Base-by-base conservation (phyloP, 139 green algal species). In the Chlamydomonas sphaeroides region DNA sequence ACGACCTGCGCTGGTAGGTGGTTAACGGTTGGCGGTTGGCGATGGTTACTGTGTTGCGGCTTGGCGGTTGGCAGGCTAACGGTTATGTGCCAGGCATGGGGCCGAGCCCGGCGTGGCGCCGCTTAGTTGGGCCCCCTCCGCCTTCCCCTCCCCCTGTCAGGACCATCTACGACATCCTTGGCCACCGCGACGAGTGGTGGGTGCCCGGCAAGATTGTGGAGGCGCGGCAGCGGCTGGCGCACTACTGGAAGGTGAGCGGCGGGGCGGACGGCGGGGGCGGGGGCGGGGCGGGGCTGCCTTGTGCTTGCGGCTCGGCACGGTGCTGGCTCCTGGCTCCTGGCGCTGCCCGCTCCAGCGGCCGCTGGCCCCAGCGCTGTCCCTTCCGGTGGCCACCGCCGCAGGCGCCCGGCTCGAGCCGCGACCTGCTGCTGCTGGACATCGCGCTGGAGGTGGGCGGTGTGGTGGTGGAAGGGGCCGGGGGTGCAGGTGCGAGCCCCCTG, bases 351-450 rank as follows among this genome's bases (percentile, higher is more conserved):
- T n/a, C n/a, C n/a, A n/a, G n/a, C n/a, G n/a, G n/a, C n/a, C n/a
- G n/a, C n/a, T n/a, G n/a, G n/a, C n/a, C n/a, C n/a, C n/a, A n/a
- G n/a, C n/a, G n/a, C n/a, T n/a, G n/a, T n/a, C n/a, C n/a, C n/a
- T n/a, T n/a, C n/a, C n/a, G n/a, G n/a, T n/a, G n/a, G n/a, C n/a
- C n/a, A n/a, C n/a, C n/a, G n/a, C n/a, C n/a, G 25, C 71, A 86
- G 79, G 79, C 80, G 38, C 79, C 85, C 20, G 91, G 92, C 49
- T 90, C 90, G 6, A 78, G 76, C 2, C 90, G 96, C 38, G 95
- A 98, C 87, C 84, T 97, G 65, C 78, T 97, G 75, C 91, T 98
- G 85, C 92, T 98, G 59, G 96, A 99, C 92, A 94, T 97, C 56
- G 91, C 95, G 0, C 89, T 99, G 53, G 96, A 99, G 78, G 90